Evolutionary conservation across 2,329 filamentous ascomycete genomes (phyloP), one percentile per base, ranked within the genome.

Genomic region (Cladosporium sp.): DNA sequence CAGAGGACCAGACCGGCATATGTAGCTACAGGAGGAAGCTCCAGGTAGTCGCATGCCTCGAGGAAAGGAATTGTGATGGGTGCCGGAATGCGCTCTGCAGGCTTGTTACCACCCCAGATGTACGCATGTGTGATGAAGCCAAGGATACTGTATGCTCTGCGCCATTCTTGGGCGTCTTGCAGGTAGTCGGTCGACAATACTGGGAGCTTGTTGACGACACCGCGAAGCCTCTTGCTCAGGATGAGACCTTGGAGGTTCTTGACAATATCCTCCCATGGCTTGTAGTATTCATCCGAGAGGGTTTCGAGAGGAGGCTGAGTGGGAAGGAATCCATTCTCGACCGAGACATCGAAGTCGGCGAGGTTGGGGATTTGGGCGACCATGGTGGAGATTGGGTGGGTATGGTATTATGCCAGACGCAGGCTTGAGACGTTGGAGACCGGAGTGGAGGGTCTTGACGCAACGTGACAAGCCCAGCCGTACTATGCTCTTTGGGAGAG

Each of bases 1-100:
- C 95, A 99, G 28, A 99, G 84, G 70, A 92, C 94, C 4, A 97
- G 84, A 8, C 90, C 92, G 7, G 95, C 92, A 76, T 97, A 99
- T 21, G 94, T 97, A 57, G 94, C 95, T 30, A 99, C 94, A 1
- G 93, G 91, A 7, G 92, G 93, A 28, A 99, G 83, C 74, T 98
- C 91, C 21, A 99, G 86, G 67, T 70, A 69, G 53, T 86, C 82
- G 71, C 91, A 94, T 56, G 96, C 85, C 69, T 89, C 81, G 60
- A 96, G 83, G 70, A 98, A 86, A 0, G 95, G 95, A 32, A 93
- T 86, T 6, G 94, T 92, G 69, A 99, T 87, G 66, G 92, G 83
- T 28, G 91, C 88, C 56, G 95, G 95, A 60, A 99, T 82, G 72
- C 80, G 81, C 81, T 88, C 90, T 67, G 85, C 83, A 1, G 93